Evolutionary conservation across 1,284 basidiomycete genomes (phyloP).

Genomic region (Leccinum angustisporum): DNA sequence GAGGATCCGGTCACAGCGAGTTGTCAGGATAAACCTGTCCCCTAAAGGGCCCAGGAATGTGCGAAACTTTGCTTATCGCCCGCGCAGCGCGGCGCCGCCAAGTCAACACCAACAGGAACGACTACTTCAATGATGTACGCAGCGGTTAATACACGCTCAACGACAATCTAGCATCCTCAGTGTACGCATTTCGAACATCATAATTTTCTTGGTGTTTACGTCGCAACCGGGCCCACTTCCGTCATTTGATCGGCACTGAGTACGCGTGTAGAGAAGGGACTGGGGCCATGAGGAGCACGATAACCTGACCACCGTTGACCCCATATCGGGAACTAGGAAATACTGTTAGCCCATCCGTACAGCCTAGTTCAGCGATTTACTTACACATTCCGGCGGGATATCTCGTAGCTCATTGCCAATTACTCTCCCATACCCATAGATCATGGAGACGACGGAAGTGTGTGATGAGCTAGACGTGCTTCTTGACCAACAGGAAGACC

Average conservation of each 20-base stretch:
- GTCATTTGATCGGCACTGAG: conserved; percentile 25
- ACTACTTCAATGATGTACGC: too few relatives aligned
- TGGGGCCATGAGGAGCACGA: conserved; percentile 28
- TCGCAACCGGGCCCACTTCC: conserved; percentile 19
- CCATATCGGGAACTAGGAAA: conserved; percentile 32
- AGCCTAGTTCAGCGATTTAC: conserved; percentile 11
- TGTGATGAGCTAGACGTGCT: conserved; percentile 18
- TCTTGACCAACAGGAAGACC: conserved; percentile 16
- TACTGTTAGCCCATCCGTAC: conserved; percentile 16
- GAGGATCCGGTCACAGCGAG: too few relatives aligned
- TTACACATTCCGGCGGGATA: conserved; percentile 32
- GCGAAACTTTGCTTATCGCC: too few relatives aligned
- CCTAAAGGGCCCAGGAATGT: too few relatives aligned
- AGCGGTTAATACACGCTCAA: too few relatives aligned
- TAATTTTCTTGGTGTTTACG: too few relatives aligned
- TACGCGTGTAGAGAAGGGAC: conserved; percentile 28
- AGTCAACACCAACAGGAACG: too few relatives aligned
- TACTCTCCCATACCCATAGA: conserved; percentile 33
- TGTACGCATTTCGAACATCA: too few relatives aligned
- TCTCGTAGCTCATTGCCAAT: conserved; percentile 34
- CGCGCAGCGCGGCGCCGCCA: too few relatives aligned
- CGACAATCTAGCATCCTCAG: too few relatives aligned
- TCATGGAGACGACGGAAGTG: conserved; percentile 21
- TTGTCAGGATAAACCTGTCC: too few relatives aligned
- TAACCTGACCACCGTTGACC: conserved; percentile 33